Conservation (phyloP, 73 alveolate genomes). For the Symbiodinium pilosum region DNA sequence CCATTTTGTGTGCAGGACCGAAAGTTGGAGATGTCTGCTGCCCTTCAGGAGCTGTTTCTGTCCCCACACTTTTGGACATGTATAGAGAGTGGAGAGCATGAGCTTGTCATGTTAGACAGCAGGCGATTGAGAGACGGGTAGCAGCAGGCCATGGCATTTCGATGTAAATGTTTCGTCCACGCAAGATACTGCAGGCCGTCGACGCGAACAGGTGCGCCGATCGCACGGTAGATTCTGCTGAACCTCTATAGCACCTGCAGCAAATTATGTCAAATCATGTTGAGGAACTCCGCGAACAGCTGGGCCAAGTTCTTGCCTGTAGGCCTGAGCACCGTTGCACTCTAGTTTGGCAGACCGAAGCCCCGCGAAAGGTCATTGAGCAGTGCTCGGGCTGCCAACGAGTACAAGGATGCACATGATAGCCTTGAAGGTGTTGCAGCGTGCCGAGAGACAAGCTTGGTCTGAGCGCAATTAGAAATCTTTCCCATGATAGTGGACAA, state of each 20-base stretch:
- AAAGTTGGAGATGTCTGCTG: background rate
- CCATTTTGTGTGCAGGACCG: background rate
- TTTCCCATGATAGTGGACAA: too few relatives aligned
- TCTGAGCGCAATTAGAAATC: too few relatives aligned
- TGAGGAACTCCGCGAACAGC: background rate
- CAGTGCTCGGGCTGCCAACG: constrained; percentile 18
- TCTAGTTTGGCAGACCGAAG: too few relatives aligned
- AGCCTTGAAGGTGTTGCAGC: too few relatives aligned
- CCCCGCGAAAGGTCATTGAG: background rate
- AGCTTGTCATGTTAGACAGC: too few relatives aligned
- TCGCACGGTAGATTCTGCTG: too few relatives aligned
- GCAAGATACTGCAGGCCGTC: background rate
- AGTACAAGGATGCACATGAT: constrained; percentile 10
- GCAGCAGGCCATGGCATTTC: background rate
- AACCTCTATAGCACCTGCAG: too few relatives aligned
- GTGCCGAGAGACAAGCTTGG: too few relatives aligned
- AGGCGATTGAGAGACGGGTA: constrained; percentile 10
- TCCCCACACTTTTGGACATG: too few relatives aligned
- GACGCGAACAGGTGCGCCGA: background rate
- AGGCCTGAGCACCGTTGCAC: background rate
- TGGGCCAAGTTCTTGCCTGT: background rate
- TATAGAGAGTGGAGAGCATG: too few relatives aligned
- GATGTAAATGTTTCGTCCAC: background rate
- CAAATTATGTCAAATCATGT: too few relatives aligned
- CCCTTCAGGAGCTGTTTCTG: background rate